These are phyloP conservation scores for Phlyctochytrium bullatum DNA, from an alignment of 192 early-diverging fungal species.

Conservation along the genomic window DNA sequence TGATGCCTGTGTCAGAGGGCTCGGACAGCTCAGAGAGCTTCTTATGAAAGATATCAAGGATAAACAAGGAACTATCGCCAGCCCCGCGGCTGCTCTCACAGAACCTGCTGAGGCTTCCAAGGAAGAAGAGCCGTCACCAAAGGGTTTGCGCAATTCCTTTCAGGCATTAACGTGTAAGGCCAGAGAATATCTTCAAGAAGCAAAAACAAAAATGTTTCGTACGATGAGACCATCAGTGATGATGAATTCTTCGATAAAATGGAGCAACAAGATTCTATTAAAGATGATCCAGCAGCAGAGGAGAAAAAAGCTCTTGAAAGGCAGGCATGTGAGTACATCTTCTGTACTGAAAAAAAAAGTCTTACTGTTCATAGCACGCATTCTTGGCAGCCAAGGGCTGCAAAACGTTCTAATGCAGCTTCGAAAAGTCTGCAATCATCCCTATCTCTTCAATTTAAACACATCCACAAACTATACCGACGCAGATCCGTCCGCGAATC, in stretches of 20 bases:
- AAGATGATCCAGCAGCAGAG: conserved; percentile 25
- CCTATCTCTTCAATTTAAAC: conserved; percentile 86
- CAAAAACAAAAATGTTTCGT: conserved; percentile 27
- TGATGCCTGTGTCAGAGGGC: conserved; percentile 34
- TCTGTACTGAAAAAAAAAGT: too few species aligned
- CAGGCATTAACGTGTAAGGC: too few species aligned
- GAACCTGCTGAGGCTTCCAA: too few species aligned
- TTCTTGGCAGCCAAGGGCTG: conserved; percentile 37
- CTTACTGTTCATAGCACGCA: conserved; percentile 18
- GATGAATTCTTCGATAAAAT: conserved; percentile 44
- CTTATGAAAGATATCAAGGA: conserved; percentile 22
- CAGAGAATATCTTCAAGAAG: background rate
- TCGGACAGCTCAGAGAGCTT: conserved; percentile 26
- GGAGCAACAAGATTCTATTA: too few species aligned
- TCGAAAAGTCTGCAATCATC: conserved; percentile 95
- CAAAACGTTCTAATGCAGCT: conserved; percentile 74
- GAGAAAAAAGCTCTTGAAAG: too few species aligned
- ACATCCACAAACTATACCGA: conserved; percentile 9
- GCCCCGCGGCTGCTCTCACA: background rate
- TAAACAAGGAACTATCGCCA: background rate
- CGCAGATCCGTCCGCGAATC: too few species aligned
- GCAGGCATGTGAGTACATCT: too few species aligned
- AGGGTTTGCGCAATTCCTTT: too few species aligned
- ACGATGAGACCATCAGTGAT: conserved; percentile 40
- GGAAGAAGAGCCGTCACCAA: too few species aligned